A percentile compares a stretch with the other conserved stretches of the same genome.
Evolutionary conservation across 768 basidiomycete genomes (phyloP).

Genomic region (Rhodocollybia butyracea): DNA sequence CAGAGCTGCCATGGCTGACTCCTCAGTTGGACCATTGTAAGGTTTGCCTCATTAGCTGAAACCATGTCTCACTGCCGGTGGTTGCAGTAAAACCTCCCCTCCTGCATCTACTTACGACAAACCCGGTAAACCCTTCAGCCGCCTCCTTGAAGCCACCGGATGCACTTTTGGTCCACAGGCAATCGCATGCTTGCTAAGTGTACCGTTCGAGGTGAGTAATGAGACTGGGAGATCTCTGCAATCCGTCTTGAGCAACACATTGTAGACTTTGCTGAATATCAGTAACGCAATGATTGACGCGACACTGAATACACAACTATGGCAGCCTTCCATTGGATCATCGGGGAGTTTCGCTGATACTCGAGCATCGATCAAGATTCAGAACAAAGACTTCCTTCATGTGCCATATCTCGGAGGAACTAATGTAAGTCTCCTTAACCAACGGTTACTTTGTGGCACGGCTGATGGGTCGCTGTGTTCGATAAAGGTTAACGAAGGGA

Average conservation of each 20-base stretch:
- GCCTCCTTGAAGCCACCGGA: conserved; percentile 41
- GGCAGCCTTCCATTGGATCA: conserved; percentile 55
- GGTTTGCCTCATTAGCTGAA: conserved; percentile 11
- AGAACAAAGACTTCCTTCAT: conserved; percentile 46
- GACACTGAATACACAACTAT: conserved; percentile 50
- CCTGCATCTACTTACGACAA: conserved; percentile 44
- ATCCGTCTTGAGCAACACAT: background rate
- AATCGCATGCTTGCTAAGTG: conserved; percentile 40
- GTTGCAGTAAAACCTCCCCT: conserved; percentile 52
- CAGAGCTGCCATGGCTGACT: conserved; percentile 51
- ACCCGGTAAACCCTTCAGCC: conserved; percentile 47
- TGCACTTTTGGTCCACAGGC: conserved; percentile 38
- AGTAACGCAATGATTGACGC: conserved; percentile 42
- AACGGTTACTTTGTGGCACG: conserved; percentile 30
- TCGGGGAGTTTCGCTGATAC: conserved; percentile 45
- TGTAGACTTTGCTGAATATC: conserved; percentile 44
- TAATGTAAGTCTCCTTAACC: conserved; percentile 42
- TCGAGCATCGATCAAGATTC: conserved; percentile 42
- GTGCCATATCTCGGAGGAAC: conserved; percentile 56
- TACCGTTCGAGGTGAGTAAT: conserved; percentile 39
- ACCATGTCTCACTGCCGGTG: background rate
- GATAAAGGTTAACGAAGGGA: conserved; percentile 51
- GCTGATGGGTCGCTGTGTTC: background rate
- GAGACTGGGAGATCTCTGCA: no score
- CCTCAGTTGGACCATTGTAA: conserved; percentile 52